A percentile compares a stretch with the other conserved stretches of the same genome.
phyloP scores from a whole-genome alignment of 164 flowering plant species.

The Kalanchoe fedtschenkoi region DNA sequence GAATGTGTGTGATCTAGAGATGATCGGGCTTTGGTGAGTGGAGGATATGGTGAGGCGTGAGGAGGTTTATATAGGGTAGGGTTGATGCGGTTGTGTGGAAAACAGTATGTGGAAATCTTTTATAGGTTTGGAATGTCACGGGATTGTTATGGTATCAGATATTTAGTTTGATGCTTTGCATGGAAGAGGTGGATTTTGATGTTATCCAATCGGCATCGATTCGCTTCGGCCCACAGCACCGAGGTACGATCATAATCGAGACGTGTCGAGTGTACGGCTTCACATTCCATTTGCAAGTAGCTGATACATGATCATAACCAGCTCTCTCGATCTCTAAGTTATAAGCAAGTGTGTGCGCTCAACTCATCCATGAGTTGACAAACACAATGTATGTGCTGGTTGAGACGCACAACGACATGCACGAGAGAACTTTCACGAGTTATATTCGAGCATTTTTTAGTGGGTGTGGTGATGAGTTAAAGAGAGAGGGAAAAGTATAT shows the following conservation, averaged over 20 bases:
- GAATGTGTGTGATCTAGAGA: too few relatives aligned
- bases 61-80: slow-evolving; percentile 4
- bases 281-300: background rate
- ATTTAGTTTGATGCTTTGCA: too few relatives aligned
- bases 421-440: too few relatives aligned
- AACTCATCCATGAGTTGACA: too few relatives aligned
- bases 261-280: background rate
- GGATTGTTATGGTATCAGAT: background rate
- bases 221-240: background rate
- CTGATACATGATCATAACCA: background rate
- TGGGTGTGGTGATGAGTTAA: background rate
- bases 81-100: slow-evolving; percentile 1
- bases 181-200: background rate
- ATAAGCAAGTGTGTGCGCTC: too few relatives aligned
- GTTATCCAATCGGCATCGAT: slow-evolving; percentile 4
- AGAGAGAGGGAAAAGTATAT: slow-evolving; percentile 3
- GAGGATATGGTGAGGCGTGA: background rate
- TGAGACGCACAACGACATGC: too few relatives aligned
- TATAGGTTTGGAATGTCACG: background rate
- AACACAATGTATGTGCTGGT: too few relatives aligned
- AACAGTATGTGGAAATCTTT: background rate
- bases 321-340: too few relatives aligned
- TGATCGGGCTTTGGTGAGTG: background rate
- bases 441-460: background rate
- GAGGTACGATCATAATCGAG: background rate